A percentile compares a stretch with the other conserved stretches of the same genome.
phyloP scores from a whole-genome alignment of 129 eudicot genomes.

The Deinandra increscens region DNA sequence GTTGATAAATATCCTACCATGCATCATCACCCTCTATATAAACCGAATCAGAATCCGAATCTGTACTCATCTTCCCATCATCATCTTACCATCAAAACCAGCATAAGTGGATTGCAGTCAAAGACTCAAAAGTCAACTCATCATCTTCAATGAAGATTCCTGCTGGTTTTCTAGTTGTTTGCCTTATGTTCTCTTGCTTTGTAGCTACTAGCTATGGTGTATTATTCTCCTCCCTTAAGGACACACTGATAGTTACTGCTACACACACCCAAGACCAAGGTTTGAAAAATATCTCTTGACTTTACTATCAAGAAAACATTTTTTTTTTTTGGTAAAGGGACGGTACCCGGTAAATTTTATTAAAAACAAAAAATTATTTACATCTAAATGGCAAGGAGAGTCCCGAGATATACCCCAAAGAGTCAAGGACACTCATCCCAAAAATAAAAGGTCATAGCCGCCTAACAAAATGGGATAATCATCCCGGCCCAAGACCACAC shows the following conservation, averaged over 20 bases:
- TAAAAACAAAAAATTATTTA: no score
- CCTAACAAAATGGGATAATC: no score
- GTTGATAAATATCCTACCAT: slow-evolving; percentile 22
- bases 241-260: slow-evolving; percentile 40
- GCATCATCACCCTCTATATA: slow-evolving; percentile 31
- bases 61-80: slow-evolving; percentile 15
- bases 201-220: slow-evolving; percentile 41
- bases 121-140: slow-evolving; percentile 14
- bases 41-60: slow-evolving; percentile 8
- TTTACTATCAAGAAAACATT: no score
- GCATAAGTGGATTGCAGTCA: slow-evolving; percentile 8
- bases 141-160: slow-evolving; percentile 43
- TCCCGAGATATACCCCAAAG: no score
- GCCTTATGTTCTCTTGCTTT: slow-evolving; percentile 36
- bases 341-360: no score
- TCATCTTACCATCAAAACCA: slow-evolving; percentile 25
- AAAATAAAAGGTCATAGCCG: no score
- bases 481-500: no score
- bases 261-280: slow-evolving; percentile 46
- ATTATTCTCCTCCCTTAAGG: slow-evolving; percentile 46
- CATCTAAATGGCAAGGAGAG: no score
- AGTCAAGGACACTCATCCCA: no score
- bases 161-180: slow-evolving; percentile 27
- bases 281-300: slow-evolving; percentile 20
- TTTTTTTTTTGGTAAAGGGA: no score